These are phyloP conservation scores for Anthoceros angustus DNA, from an alignment of 225 moss, liverwort and hornwort species.

Conservation along the genomic window DNA sequence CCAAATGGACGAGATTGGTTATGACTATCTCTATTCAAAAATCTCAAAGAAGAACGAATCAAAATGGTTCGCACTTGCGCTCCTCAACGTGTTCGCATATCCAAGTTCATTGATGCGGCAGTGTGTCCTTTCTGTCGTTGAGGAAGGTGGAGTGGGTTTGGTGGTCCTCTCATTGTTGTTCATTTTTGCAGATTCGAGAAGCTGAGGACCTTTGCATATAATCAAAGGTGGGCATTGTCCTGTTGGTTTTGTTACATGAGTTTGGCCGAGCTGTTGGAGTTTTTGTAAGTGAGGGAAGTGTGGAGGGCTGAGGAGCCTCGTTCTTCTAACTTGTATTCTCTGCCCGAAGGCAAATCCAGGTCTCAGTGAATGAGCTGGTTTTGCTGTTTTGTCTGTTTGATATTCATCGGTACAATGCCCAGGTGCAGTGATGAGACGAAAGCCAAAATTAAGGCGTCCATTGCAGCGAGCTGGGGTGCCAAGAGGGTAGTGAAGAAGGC, in stretches of 20 bases:
- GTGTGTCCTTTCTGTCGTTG: constrained; percentile 3
- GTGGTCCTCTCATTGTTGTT: too few relatives aligned
- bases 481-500: constrained; percentile 30
- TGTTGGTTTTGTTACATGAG: not conserved
- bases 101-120: not conserved
- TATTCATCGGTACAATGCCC: constrained; percentile 2
- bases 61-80: not conserved
- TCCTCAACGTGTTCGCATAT: not conserved
- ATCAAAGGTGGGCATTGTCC: not conserved
- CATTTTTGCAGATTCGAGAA: not conserved
- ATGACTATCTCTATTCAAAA: not conserved
- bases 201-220: not conserved
- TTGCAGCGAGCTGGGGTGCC: constrained; percentile 46
- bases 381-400: not conserved
- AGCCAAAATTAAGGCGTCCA: constrained; percentile 45
- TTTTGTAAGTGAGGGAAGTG: not conserved
- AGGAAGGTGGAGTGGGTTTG: not conserved
- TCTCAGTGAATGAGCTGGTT: not conserved
- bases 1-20: not conserved
- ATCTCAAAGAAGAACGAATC: not conserved
- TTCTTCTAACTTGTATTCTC: too few relatives aligned
- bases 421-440: constrained; percentile 53
- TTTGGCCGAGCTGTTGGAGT: not conserved
- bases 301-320: not conserved
- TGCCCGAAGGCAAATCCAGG: too few relatives aligned